Conservation (phyloP, 2,329 filamentous ascomycete genomes). For the Trichophyton equinum region DNA sequence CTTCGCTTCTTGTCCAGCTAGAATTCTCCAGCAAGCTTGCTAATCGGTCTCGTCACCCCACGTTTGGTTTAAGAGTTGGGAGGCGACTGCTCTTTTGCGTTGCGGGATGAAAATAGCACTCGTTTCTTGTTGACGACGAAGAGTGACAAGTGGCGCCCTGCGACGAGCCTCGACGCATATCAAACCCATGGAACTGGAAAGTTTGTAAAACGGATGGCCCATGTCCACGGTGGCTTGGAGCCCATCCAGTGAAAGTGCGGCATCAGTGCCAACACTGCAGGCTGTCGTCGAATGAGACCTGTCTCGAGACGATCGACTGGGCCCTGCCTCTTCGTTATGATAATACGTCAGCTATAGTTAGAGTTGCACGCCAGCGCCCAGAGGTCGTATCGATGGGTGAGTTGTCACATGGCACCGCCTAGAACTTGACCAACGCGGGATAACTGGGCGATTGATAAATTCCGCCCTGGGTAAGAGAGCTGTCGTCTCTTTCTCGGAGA, state of each 20-base stretch:
- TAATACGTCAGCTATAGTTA: background rate
- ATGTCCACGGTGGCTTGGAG: background rate
- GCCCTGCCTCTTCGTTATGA: background rate
- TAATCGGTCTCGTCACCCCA: background rate
- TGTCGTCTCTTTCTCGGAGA: background rate
- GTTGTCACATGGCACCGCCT: constrained; percentile 3
- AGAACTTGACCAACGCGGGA: background rate
- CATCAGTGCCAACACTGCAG: background rate
- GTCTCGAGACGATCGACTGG: background rate
- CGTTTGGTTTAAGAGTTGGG: background rate
- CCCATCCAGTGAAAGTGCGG: background rate
- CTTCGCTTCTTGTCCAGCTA: background rate
- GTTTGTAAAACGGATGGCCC: background rate
- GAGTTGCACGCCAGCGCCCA: constrained; percentile 3
- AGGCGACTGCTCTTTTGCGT: background rate
- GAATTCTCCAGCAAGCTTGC: background rate
- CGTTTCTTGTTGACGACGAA: background rate
- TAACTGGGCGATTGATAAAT: background rate
- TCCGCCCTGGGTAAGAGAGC: background rate
- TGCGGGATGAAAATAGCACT: background rate
- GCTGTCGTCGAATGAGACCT: background rate
- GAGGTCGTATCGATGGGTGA: constrained; percentile 3
- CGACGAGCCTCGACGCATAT: background rate
- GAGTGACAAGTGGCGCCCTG: background rate
- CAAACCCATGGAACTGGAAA: constrained; percentile 5